phyloP scores from a whole-genome alignment of 2,329 filamentous ascomycete species.

The Orbilia oligospora region DNA sequence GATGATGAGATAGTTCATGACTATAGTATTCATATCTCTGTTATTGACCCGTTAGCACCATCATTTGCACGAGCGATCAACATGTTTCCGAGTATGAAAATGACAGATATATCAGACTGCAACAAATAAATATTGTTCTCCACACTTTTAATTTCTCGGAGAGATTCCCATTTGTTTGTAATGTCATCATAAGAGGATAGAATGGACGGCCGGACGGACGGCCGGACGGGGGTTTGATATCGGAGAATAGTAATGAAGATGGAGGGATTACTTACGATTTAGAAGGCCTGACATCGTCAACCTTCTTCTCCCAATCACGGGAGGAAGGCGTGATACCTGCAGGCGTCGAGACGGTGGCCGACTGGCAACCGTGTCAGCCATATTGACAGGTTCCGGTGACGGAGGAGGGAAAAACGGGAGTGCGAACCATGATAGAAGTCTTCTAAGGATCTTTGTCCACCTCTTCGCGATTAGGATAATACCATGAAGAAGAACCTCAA shows the following conservation, averaged over 20 bases:
- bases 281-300: conserved; percentile 85
- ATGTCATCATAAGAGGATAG: conserved; percentile 78
- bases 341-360: conserved; percentile 62
- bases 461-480: conserved; percentile 23
- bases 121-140: conserved; percentile 79
- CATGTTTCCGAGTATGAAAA: conserved; percentile 18
- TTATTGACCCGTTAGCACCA: conserved; percentile 64
- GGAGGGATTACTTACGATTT: conserved; percentile 80
- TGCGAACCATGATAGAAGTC: conserved; percentile 57
- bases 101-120: conserved; percentile 74
- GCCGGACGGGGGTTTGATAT: conserved; percentile 62
- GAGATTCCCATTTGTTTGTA: conserved; percentile 99
- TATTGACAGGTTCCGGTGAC: conserved; percentile 60
- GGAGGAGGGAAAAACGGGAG: conserved; percentile 57
- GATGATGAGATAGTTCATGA: conserved; percentile 96
- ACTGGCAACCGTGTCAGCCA: conserved; percentile 62
- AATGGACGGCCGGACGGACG: conserved; percentile 61
- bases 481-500: conserved; percentile 37
- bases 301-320: conserved; percentile 80
- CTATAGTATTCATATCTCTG: conserved; percentile 94
- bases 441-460: conserved; percentile 33
- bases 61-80: background rate
- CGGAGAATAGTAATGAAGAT: background rate
- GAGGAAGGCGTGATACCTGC: conserved; percentile 43
- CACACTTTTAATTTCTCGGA: conserved; percentile 89